Evolutionary conservation across 2,329 filamentous ascomycete genomes (phyloP).

Genomic region (Aspergillus fijiensis): DNA sequence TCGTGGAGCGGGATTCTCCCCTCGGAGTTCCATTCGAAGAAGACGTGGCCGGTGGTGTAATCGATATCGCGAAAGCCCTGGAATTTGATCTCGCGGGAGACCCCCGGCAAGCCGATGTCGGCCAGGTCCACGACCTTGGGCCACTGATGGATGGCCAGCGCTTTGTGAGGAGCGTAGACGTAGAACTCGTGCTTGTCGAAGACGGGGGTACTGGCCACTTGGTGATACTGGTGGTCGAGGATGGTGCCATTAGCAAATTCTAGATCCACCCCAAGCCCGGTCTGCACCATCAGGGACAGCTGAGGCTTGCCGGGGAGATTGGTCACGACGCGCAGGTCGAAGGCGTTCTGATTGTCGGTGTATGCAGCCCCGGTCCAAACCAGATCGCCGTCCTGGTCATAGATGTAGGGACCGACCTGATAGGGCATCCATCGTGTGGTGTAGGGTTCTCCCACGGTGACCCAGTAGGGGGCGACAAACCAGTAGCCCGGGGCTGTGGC

Average conservation of each 20-base stretch:
- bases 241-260: not conserved
- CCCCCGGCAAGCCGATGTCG: not conserved
- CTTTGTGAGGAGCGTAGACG: not conserved
- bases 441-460: constrained; percentile 1
- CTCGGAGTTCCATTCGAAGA: constrained; percentile 6
- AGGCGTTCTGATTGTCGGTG: constrained; percentile 1
- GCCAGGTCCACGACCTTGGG: not conserved
- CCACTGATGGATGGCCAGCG: not conserved
- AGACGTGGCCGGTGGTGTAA: not conserved
- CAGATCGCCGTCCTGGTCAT: constrained; percentile 4
- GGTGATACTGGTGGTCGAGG: not conserved
- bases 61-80: constrained; percentile 1
- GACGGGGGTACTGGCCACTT: not conserved
- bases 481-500: constrained; percentile 2
- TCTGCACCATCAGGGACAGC: constrained; percentile 1
- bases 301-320: not conserved
- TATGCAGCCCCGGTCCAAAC: not conserved
- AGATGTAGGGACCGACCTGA: constrained; percentile 10
- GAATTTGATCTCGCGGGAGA: not conserved
- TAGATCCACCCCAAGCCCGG: not conserved
- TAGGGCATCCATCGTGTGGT: constrained; percentile 6
- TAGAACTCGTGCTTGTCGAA: constrained; percentile 5
- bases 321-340: not conserved
- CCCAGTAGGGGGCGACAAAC: constrained; percentile 9
- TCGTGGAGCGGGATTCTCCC: not conserved